phyloP scores from a whole-genome alignment of 495 filamentous ascomycete species.

The Stereocaulon alpinum region DNA sequence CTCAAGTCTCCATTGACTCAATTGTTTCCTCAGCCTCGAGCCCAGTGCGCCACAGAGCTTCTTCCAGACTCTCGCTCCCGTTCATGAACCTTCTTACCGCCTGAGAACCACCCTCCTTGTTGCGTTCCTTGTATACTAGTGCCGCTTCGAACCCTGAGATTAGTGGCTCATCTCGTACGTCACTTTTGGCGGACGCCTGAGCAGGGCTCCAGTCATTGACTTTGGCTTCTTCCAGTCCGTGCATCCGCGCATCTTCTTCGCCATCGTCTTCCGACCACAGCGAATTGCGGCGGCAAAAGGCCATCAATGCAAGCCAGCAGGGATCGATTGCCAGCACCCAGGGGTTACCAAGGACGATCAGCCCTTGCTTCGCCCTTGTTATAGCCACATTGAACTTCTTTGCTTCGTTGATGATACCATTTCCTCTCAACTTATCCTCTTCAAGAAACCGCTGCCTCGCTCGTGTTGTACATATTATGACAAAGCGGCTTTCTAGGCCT shows the following conservation, averaged over 20 bases:
- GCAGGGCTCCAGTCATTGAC: constrained; percentile 10
- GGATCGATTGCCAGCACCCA: constrained; percentile 34
- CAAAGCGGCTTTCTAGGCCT: constrained; percentile 41
- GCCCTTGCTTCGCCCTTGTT: constrained; percentile 43
- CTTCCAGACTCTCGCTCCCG: constrained; percentile 15
- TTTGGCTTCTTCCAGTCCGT: not conserved
- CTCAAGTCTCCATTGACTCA: not conserved
- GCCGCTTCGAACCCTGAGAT: constrained; percentile 22
- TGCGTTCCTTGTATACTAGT: constrained; percentile 16
- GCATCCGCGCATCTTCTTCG: constrained; percentile 2
- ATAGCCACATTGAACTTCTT: constrained; percentile 45
- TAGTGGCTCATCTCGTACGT: not conserved
- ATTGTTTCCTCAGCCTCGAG: constrained; percentile 17
- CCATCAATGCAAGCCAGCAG: constrained; percentile 37
- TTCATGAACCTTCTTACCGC: constrained; percentile 14
- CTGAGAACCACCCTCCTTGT: constrained; percentile 1
- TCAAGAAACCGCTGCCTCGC: constrained; percentile 37
- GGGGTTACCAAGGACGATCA: constrained; percentile 42
- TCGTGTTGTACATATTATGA: constrained; percentile 47
- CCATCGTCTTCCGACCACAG: constrained; percentile 23
- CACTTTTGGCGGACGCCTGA: not conserved
- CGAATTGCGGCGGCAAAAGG: constrained; percentile 37
- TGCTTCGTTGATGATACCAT: constrained; percentile 39
- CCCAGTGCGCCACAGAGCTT: constrained; percentile 23
- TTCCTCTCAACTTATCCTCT: constrained; percentile 34